Conservation (phyloP, 768 basidiomycete genomes). For the Tylopilus sp. region DNA sequence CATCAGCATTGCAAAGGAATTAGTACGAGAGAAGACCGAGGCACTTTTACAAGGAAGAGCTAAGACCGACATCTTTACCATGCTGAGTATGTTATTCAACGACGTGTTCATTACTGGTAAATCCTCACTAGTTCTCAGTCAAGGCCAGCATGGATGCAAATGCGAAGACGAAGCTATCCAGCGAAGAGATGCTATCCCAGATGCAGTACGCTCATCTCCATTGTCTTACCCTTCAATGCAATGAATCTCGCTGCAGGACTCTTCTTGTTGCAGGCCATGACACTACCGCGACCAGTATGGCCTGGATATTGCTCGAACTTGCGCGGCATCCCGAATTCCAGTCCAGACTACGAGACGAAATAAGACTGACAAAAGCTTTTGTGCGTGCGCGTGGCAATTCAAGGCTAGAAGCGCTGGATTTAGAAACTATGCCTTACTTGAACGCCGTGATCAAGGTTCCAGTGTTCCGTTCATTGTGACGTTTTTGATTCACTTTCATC, state of each 20-base stretch:
- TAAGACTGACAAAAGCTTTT: constrained; percentile 1
- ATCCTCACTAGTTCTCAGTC: constrained; percentile 7
- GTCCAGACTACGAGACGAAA: constrained; percentile 45
- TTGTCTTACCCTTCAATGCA: neutral
- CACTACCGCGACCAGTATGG: constrained; percentile 51
- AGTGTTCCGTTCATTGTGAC: constrained; percentile 21
- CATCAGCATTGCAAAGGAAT: neutral
- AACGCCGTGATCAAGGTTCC: too few relatives aligned
- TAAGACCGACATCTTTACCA: constrained; percentile 16
- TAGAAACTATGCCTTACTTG: constrained; percentile 50
- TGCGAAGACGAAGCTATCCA: constrained; percentile 9
- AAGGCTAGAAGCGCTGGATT: constrained; percentile 31
- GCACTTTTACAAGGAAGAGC: constrained; percentile 9
- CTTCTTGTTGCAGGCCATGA: constrained; percentile 53
- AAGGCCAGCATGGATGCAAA: constrained; percentile 23
- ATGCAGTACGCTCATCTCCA: constrained; percentile 12
- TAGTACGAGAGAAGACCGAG: too few relatives aligned
- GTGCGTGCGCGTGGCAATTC: neutral
- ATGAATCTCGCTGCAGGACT: constrained; percentile 29
- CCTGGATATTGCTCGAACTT: constrained; percentile 61
- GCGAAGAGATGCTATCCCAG: constrained; percentile 12
- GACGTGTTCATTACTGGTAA: too few relatives aligned
- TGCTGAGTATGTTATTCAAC: constrained; percentile 37
- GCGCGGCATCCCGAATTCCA: constrained; percentile 55
- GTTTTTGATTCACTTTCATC: constrained; percentile 14